Conservation (phyloP, 768 basidiomycete genomes). For the Termitomyces sp. region DNA sequence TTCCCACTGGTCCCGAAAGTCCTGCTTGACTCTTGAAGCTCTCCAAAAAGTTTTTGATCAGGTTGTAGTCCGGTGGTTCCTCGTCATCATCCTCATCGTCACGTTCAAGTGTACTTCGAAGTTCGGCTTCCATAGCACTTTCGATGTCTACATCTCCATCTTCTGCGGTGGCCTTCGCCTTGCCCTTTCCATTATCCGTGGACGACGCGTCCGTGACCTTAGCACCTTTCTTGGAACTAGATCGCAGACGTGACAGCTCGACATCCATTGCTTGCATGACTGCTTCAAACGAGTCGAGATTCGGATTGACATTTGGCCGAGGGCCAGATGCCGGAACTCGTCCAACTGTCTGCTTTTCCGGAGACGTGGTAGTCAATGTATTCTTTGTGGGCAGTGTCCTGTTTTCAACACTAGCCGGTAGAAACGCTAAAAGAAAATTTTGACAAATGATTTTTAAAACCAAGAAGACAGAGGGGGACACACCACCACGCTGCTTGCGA, state of each 20-base stretch:
- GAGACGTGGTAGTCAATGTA: not conserved
- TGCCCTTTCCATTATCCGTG: constrained; percentile 31
- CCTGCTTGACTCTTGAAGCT: constrained; percentile 93
- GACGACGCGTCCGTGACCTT: constrained; percentile 4
- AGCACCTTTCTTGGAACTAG: constrained; percentile 19
- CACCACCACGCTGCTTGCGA: constrained; percentile 76
- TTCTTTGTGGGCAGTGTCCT: constrained; percentile 13
- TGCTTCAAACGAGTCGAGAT: constrained; percentile 87
- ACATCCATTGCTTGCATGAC: constrained; percentile 96
- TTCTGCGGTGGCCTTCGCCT: constrained; percentile 36
- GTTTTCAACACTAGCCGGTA: constrained; percentile 37
- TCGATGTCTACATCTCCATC: constrained; percentile 65
- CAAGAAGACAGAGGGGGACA: constrained; percentile 18
- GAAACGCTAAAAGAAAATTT: constrained; percentile 40
- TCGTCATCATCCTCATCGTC: constrained; percentile 38
- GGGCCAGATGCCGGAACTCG: constrained; percentile 24
- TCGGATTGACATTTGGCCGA: constrained; percentile 49
- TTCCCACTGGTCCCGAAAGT: constrained; percentile 86
- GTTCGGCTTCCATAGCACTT: constrained; percentile 85
- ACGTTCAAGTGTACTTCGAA: constrained; percentile 54
- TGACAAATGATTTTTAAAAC: not conserved
- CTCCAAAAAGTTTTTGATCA: constrained; percentile 96
- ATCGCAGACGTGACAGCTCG: constrained; percentile 54
- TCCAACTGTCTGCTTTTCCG: constrained; percentile 2
- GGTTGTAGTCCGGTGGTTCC: constrained; percentile 71